These are phyloP conservation scores for Lippia alba DNA, from an alignment of 305 asterid species.

Conservation along the genomic window DNA sequence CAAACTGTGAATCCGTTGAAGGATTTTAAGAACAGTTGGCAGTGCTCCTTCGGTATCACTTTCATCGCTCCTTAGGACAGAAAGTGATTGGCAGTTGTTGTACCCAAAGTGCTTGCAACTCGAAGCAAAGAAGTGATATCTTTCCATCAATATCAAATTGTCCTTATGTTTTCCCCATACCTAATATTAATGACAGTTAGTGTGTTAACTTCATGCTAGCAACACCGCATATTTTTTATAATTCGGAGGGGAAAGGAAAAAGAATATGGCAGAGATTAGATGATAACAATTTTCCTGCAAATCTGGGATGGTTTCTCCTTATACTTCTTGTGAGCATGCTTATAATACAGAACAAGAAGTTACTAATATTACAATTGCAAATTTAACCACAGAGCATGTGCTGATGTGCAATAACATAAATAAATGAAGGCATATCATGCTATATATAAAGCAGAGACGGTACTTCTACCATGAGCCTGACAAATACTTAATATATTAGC, in stretches of 20 bases:
- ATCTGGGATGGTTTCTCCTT: background rate
- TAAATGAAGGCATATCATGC: background rate
- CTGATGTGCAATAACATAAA: background rate
- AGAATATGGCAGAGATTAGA: background rate
- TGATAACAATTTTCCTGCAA: background rate
- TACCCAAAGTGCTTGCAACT: slow-evolving; percentile 81
- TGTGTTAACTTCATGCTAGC: slow-evolving; percentile 22
- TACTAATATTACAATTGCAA: background rate
- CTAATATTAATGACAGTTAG: slow-evolving; percentile 38
- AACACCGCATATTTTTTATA: background rate
- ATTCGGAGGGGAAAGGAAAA: background rate
- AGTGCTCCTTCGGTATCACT: slow-evolving; percentile 85
- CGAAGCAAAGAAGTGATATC: slow-evolving; percentile 91
- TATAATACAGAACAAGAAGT: background rate
- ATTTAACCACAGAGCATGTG: background rate
- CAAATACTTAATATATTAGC: background rate
- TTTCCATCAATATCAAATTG: slow-evolving; percentile 84
- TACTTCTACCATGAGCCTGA: background rate
- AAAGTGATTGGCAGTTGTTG: slow-evolving; percentile 61
- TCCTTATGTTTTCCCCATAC: slow-evolving; percentile 90
- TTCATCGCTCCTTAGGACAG: slow-evolving; percentile 72
- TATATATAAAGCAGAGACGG: background rate
- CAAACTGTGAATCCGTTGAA: slow-evolving; percentile 61
- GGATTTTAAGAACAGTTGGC: slow-evolving; percentile 62
- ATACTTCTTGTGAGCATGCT: background rate